These are phyloP conservation scores for Flaveria linearis DNA, from an alignment of 129 eudicot genomes.

Conservation along the genomic window DNA sequence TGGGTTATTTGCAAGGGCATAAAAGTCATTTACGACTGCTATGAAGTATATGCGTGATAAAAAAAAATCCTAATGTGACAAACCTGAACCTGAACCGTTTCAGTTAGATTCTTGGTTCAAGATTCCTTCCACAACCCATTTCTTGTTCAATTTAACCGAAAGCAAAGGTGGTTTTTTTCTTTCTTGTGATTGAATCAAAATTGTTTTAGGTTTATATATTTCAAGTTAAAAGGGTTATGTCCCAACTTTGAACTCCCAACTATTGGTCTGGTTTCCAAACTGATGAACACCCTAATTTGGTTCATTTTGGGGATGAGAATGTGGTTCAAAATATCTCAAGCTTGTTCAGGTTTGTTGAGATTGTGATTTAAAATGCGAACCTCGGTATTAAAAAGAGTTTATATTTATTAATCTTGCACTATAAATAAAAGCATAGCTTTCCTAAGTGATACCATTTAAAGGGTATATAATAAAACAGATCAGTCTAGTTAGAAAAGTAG, in stretches of 20 bases:
- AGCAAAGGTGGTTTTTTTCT: background rate
- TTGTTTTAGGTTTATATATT: background rate
- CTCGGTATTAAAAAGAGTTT: too few relatives aligned
- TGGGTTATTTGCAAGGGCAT: constrained; percentile 1
- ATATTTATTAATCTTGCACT: too few relatives aligned
- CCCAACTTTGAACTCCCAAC: background rate
- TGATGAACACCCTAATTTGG: background rate
- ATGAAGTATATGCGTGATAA: background rate
- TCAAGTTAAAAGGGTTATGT: background rate
- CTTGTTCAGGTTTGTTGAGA: too few relatives aligned
- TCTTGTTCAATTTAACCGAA: background rate
- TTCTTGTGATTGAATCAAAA: background rate
- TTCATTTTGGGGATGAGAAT: background rate
- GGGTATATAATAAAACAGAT: background rate
- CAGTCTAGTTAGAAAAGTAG: background rate
- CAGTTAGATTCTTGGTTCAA: background rate
- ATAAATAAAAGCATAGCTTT: too few relatives aligned
- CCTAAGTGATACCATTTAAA: too few relatives aligned
- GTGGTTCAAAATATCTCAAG: too few relatives aligned
- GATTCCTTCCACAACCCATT: background rate
- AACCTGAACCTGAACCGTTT: background rate
- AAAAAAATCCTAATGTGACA: background rate
- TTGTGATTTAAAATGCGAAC: too few relatives aligned
- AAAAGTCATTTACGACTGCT: background rate
- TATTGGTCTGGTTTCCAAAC: background rate